Conservation (phyloP, 176 grass and related monocot species). For the Oryza officinalis region DNA sequence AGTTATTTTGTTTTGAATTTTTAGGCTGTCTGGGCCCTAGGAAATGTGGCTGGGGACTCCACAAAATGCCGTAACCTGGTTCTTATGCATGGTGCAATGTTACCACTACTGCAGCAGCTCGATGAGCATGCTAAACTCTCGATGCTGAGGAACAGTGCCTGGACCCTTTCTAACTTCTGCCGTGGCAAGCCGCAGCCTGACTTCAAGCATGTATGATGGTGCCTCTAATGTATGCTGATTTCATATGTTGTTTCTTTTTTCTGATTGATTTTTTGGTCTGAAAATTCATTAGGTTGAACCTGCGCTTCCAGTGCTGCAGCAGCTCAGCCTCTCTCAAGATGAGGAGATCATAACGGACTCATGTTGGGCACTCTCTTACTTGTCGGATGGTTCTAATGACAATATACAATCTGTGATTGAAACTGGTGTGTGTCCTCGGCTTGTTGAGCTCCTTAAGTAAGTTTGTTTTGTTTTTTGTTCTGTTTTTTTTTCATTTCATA, state of each 20-base stretch:
- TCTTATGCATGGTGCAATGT: constrained; percentile 42
- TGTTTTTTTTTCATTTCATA: neutral
- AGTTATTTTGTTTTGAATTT: constrained; percentile 27
- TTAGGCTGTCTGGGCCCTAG: constrained; percentile 69
- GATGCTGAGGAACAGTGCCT: constrained; percentile 60
- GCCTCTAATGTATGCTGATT: neutral
- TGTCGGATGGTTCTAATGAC: constrained; percentile 46
- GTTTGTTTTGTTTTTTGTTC: neutral
- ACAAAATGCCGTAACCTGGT: constrained; percentile 45
- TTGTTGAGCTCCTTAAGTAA: constrained; percentile 69
- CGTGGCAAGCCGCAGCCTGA: constrained; percentile 44
- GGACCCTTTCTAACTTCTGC: constrained; percentile 58
- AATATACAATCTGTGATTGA: constrained; percentile 59
- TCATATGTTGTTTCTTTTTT: neutral
- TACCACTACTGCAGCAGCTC: constrained; percentile 45
- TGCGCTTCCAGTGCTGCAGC: constrained; percentile 43
- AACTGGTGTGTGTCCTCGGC: constrained; percentile 53
- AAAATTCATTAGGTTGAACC: constrained; percentile 48
- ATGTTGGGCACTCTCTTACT: constrained; percentile 62
- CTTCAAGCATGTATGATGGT: constrained; percentile 55
- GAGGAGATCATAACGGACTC: constrained; percentile 54
- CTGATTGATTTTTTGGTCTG: constrained; percentile 8
- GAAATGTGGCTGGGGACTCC: constrained; percentile 62
- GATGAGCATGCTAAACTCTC: constrained; percentile 54
- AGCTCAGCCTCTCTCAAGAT: constrained; percentile 56